Conservation (phyloP, 495 filamentous ascomycete genomes). For the Neurospora sp. region DNA sequence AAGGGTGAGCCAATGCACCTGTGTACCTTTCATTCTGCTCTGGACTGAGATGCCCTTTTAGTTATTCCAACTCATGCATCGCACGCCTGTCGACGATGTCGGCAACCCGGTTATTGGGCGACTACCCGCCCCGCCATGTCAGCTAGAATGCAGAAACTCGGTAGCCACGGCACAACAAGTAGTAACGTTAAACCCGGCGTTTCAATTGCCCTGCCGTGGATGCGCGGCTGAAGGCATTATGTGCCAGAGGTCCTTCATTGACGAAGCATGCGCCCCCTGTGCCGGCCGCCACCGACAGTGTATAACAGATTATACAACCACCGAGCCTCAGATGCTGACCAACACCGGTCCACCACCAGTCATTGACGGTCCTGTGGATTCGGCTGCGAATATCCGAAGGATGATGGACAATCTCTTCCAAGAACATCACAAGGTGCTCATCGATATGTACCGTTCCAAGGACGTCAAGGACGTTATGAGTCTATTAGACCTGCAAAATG, state of each 20-base stretch:
- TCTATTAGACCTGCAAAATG: not conserved
- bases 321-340: not conserved
- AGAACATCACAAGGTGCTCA: no score
- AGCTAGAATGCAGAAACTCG: not conserved
- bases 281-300: not conserved
- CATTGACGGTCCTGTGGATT: not conserved
- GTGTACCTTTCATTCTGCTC: not conserved
- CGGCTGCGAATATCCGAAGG: no score
- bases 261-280: not conserved
- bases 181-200: not conserved
- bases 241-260: not conserved
- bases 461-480: no score
- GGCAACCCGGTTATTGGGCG: not conserved
- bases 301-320: not conserved
- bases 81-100: not conserved
- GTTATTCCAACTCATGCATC: not conserved
- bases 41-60: not conserved
- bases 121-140: not conserved
- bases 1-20: not conserved
- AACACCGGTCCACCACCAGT: not conserved
- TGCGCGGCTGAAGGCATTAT: not conserved
- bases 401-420: no score
- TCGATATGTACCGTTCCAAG: no score
- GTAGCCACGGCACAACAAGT: not conserved
- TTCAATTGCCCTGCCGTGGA: not conserved